Conservation (phyloP, 257 asterid genomes). For the Solanum sparsipilum region DNA sequence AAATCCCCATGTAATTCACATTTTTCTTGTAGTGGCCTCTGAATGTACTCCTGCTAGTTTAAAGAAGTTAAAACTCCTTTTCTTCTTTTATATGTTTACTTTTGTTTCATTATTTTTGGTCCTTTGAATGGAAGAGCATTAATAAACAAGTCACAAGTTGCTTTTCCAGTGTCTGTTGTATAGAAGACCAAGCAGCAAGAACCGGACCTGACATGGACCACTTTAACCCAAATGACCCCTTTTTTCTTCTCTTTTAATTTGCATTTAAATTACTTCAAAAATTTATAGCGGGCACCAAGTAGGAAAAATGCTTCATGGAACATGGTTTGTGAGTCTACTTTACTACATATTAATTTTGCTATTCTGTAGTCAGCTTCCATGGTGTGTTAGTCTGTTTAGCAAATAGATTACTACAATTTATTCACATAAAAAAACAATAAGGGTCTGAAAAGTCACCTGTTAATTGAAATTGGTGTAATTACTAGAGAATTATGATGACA, state of each 20-base stretch:
- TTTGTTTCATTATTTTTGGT: background rate
- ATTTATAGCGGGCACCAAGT: constrained; percentile 11
- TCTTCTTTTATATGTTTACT: background rate
- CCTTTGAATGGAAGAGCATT: background rate
- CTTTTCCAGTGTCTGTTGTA: background rate
- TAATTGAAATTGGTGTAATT: background rate
- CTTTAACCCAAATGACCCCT: constrained; percentile 7
- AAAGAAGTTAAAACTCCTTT: background rate
- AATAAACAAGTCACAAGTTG: background rate
- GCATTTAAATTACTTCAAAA: constrained; percentile 8
- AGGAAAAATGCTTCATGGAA: background rate
- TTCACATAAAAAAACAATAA: background rate
- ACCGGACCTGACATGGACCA: constrained; percentile 23
- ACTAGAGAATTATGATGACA: background rate
- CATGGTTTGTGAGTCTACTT: background rate
- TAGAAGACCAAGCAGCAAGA: background rate
- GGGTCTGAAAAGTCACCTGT: background rate
- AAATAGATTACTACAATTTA: background rate
- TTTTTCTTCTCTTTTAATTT: background rate
- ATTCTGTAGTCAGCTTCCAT: background rate
- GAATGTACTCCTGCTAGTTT: background rate
- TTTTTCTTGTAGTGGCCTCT: background rate
- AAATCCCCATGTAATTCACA: too few relatives aligned
- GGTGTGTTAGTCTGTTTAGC: background rate
- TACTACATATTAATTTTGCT: background rate